These are phyloP conservation scores for Xylaria bambusicola DNA, from an alignment of 495 filamentous ascomycete genomes.

Conservation along the genomic window DNA sequence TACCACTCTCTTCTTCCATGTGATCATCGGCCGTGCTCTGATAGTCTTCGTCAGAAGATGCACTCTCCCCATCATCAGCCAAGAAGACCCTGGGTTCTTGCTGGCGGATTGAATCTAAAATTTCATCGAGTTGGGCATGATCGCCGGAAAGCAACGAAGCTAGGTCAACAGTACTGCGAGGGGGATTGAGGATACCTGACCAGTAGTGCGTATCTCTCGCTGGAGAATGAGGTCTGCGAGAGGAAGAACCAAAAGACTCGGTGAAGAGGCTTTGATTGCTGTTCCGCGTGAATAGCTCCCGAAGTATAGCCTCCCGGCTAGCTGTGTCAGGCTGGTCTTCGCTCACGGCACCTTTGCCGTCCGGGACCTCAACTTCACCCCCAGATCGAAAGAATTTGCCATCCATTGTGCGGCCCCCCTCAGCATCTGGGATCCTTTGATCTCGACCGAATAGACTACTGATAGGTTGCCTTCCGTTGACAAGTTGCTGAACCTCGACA, in stretches of 20 bases:
- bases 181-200: conserved; percentile 44
- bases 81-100: conserved; percentile 10
- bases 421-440: conserved; percentile 61
- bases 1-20: conserved; percentile 25
- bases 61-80: conserved; percentile 25
- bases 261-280: conserved; percentile 38
- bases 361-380: conserved; percentile 64
- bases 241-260: conserved; percentile 31
- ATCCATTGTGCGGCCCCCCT: conserved; percentile 58
- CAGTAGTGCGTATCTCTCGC: conserved; percentile 38
- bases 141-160: conserved; percentile 40
- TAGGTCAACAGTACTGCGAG: conserved; percentile 39
- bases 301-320: conserved; percentile 43
- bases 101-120: conserved; percentile 32
- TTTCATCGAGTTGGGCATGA: conserved; percentile 26
- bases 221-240: conserved; percentile 31
- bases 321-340: conserved; percentile 45
- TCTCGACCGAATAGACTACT: conserved; percentile 69
- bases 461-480: conserved; percentile 74
- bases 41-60: conserved; percentile 29
- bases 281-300: conserved; percentile 39
- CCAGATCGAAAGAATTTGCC: conserved; percentile 61
- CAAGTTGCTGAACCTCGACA: conserved; percentile 68
- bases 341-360: conserved; percentile 44
- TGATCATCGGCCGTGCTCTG: conserved; percentile 26